phyloP scores from a whole-genome alignment of 352 stramenopile genomes.

The Pythium plurisporium region DNA sequence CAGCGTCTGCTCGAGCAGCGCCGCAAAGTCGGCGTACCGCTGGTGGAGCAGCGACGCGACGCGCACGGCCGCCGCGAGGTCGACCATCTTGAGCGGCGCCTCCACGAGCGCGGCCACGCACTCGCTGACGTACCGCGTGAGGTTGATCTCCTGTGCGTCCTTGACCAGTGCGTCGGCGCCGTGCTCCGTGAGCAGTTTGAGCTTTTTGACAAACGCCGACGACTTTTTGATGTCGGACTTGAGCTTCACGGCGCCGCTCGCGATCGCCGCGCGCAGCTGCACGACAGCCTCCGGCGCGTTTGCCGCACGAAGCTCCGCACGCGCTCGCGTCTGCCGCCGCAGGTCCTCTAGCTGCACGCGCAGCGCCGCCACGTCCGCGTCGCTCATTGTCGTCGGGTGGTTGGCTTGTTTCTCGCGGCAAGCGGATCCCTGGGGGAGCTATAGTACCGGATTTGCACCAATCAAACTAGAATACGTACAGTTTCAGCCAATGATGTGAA shows the following conservation, averaged over 20 bases:
- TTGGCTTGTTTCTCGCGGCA: background rate
- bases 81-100: constrained; percentile 75
- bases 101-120: constrained; percentile 89
- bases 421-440: no score
- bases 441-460: constrained; percentile 13
- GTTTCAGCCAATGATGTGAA: constrained; percentile 1
- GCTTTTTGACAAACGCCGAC: constrained; percentile 97
- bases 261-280: constrained; percentile 68
- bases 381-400: background rate
- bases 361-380: constrained; percentile 12
- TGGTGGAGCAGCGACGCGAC: constrained; percentile 89
- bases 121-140: constrained; percentile 94
- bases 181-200: constrained; percentile 78
- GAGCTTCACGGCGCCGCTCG: constrained; percentile 87
- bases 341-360: constrained; percentile 46
- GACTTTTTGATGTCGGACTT: constrained; percentile 98
- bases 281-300: constrained; percentile 51
- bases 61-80: constrained; percentile 82
- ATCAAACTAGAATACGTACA: background rate
- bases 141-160: constrained; percentile 90
- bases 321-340: constrained; percentile 23
- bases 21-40: constrained; percentile 88
- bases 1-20: constrained; percentile 48
- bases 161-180: constrained; percentile 71
- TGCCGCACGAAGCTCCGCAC: constrained; percentile 42